Base-by-base conservation (phyloP, 495 filamentous ascomycete genomes). In the Tuber brumale region DNA sequence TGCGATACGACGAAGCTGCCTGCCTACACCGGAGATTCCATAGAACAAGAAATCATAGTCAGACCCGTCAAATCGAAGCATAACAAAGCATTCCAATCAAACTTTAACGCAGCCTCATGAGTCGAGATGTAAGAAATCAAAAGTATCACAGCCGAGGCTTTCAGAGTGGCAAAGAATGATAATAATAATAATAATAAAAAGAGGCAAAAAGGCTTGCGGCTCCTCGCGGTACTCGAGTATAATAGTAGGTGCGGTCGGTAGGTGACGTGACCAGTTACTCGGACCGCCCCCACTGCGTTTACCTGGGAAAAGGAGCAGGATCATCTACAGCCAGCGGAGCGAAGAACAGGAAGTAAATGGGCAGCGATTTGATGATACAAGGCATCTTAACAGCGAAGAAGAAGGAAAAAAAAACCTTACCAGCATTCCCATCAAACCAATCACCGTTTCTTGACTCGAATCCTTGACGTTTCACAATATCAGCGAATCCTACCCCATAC, bases 361-460 rank as follows among this genome's bases (percentile, higher is more conserved):
- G 39, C 57, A 27, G 21, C 51, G 71, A 46, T 77, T 41, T 19
- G 31, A 44, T 41, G 46, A 8, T n/a, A n/a, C n/a, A 75, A 66
- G 61, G 72, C 14, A 71, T 45, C 37, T 69, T 51, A 45, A 45
- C 72, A 23, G 48, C 16, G 66, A 80, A 77, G n/a, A n/a, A 73
- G 75, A 75, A 74, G 70, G 74, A 44, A 46, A 27, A 46, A 27
- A 57, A 23, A 70, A n/a, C 82, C 88, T 83, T 85, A 92, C 90
- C 75, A 97, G 86, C 93, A 97, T 95, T 0, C 95, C 95, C 57
- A 97, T 48, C 57, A 99, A 87, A 3, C 93, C 95, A 73, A 99
- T 94, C 51, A 97, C 88, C 0, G 95, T 99, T 85, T 99, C 95
- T 86, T 99, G 95, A 76, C 92, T 95, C 37, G 94, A 95, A 82